Evolutionary conservation across 2,329 filamentous ascomycete genomes (phyloP), one percentile per base, ranked within the genome.

Genomic region (Colletotrichum liriopes): DNA sequence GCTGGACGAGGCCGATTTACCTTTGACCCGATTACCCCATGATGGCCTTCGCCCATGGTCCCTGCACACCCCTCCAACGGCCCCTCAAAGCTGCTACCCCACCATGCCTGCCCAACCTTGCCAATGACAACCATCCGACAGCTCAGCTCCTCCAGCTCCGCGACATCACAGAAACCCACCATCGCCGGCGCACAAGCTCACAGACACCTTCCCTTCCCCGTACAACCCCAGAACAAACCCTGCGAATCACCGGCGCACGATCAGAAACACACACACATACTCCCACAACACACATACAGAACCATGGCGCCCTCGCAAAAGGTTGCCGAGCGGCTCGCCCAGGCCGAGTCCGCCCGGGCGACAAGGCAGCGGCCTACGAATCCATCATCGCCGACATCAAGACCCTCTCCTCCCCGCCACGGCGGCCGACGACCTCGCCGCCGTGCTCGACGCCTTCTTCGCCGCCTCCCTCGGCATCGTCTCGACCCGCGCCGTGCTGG

Each of bases 391-490:
- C 79, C 69, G 81, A 84, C 74, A 79, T 88, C 76, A 81, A 83
- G 74, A 78, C 76, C 23, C 74, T 84, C 62, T 85, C 85, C 18
- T 79, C 84, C 5, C 82, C 84, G 1, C 78, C 41, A 83, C 81
- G 37, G 78, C 82, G 51, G 75, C 77, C 54, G 77, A 87, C 72
- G 91, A 95, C 81, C 86, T 95, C 71, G 90, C 90, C 72, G 89
- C 90, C 77, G 92, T 94, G 76, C 86, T 92, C 66, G 88, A 92
- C 77, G 89, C 88, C 61, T 87, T 95, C 65, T 89, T 95, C 75
- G 87, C 85, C 75, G 91, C 93, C 77, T 87, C 87, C 29, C 87
- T 95, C 65, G 93, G 93, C 77, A 91, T 96, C 76, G 93, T 96
- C n/a, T 87, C 91, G 39, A 91, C 93, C 6, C 90, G 94, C 7